These are phyloP conservation scores for Sclerospora graminicola DNA, from an alignment of 352 stramenopile genomes.

Conservation along the genomic window DNA sequence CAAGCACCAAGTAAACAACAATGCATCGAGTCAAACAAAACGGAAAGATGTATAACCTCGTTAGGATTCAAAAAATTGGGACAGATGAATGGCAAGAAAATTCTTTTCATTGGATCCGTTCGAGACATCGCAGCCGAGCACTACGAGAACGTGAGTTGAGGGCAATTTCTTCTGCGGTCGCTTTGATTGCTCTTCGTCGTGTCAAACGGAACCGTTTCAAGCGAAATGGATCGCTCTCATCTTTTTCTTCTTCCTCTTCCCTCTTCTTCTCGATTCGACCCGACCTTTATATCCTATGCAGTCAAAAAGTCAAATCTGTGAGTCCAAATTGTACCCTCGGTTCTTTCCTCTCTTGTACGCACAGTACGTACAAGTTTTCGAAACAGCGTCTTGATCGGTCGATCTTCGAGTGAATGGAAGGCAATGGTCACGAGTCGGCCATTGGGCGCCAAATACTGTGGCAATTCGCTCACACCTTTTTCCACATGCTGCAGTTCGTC, in stretches of 20 bases:
- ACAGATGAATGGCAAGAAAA: too few relatives aligned
- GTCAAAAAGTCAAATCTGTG: too few relatives aligned
- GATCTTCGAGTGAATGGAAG: slow-evolving; percentile 79
- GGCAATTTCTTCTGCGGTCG: slow-evolving; percentile 47
- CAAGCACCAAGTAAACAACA: slow-evolving; percentile 13
- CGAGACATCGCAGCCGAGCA: slow-evolving; percentile 64
- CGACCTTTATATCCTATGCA: slow-evolving; percentile 14
- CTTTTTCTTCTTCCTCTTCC: slow-evolving; percentile 18
- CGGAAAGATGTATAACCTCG: too few relatives aligned
- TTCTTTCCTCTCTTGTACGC: background rate
- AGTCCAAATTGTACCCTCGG: too few relatives aligned
- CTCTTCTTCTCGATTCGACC: slow-evolving; percentile 12
- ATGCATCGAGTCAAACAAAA: too few relatives aligned
- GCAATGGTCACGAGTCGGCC: slow-evolving; percentile 71
- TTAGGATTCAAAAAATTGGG: too few relatives aligned
- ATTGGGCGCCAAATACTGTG: slow-evolving; percentile 36
- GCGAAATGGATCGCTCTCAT: slow-evolving; percentile 12
- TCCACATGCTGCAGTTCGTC: slow-evolving; percentile 66
- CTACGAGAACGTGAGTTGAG: slow-evolving; percentile 59
- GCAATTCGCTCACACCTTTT: slow-evolving; percentile 40
- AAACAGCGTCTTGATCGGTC: slow-evolving; percentile 73
- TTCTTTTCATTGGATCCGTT: slow-evolving; percentile 42
- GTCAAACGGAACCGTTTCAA: slow-evolving; percentile 49
- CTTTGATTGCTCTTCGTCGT: slow-evolving; percentile 59
- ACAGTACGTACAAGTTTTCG: slow-evolving; percentile 38